These are phyloP conservation scores for Gossypium sturtianum DNA, from an alignment of 345 rosid genomes.

Conservation along the genomic window DNA sequence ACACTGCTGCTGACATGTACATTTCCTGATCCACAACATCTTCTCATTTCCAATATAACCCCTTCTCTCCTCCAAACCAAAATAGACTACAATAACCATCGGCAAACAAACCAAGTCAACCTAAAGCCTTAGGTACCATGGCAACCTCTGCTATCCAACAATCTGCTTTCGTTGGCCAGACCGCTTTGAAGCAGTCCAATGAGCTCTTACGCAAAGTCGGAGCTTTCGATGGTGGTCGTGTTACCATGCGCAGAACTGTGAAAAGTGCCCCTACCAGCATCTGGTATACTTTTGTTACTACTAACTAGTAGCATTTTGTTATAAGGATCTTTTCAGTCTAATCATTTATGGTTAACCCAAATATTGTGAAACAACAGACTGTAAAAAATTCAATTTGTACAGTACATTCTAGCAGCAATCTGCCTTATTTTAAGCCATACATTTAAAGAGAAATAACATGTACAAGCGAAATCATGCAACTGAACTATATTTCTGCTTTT, in stretches of 20 bases:
- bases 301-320: background rate
- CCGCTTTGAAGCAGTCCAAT: background rate
- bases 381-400: too few species aligned
- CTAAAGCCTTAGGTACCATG: background rate
- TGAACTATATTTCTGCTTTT: background rate
- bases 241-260: background rate
- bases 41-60: conserved; percentile 28
- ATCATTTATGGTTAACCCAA: too few species aligned
- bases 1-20: conserved; percentile 32
- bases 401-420: background rate
- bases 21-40: conserved; percentile 41
- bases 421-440: background rate
- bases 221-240: background rate
- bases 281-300: background rate
- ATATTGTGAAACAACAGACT: too few species aligned
- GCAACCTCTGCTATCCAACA: background rate
- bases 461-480: background rate
- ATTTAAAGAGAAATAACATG: background rate
- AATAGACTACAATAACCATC: background rate
- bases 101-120: background rate
- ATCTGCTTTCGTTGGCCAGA: background rate
- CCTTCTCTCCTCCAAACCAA: background rate
- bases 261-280: background rate
- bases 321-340: too few species aligned
- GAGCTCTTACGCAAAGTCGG: background rate